Evolutionary conservation across 73 alveolate species (phyloP).

Genomic region (Halteria grandinella): DNA sequence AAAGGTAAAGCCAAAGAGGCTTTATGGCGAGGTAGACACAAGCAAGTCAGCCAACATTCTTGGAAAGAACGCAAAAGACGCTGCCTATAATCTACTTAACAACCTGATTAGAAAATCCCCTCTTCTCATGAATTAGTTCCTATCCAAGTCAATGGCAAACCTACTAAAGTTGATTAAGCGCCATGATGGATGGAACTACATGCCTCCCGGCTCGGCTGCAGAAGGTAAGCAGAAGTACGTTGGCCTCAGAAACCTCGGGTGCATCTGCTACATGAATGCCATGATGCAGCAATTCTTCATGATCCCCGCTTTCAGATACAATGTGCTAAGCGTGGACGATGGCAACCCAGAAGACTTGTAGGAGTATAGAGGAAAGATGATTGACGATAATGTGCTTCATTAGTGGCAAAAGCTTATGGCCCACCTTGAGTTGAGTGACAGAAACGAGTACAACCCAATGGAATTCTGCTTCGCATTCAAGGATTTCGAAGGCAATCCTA

Average conservation of each 20-base stretch:
- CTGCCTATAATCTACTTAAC: conserved; percentile 67
- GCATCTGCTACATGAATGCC: conserved; percentile 97
- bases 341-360: conserved; percentile 57
- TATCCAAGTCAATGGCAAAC: conserved; percentile 38
- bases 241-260: conserved; percentile 92
- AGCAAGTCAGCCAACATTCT: conserved; percentile 24
- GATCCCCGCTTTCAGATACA: conserved; percentile 95
- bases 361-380: conserved; percentile 60
- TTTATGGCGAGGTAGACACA: not conserved
- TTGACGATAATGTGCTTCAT: conserved; percentile 96
- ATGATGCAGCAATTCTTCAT: conserved; percentile 95
- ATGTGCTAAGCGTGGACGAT: conserved; percentile 88
- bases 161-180: conserved; percentile 49
- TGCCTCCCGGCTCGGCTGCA: conserved; percentile 82
- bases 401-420: conserved; percentile 93
- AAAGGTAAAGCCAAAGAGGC: conserved; percentile 13
- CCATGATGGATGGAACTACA: conserved; percentile 62
- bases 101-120: conserved; percentile 37
- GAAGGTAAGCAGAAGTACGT: conserved; percentile 72
- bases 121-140: conserved; percentile 37
- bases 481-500: conserved; percentile 97
- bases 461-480: conserved; percentile 94
- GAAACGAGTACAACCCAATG: conserved; percentile 91
- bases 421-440: conserved; percentile 89
- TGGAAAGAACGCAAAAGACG: conserved; percentile 53